phyloP scores from a whole-genome alignment of 139 green algal genomes.

The Chlorella sp. region DNA sequence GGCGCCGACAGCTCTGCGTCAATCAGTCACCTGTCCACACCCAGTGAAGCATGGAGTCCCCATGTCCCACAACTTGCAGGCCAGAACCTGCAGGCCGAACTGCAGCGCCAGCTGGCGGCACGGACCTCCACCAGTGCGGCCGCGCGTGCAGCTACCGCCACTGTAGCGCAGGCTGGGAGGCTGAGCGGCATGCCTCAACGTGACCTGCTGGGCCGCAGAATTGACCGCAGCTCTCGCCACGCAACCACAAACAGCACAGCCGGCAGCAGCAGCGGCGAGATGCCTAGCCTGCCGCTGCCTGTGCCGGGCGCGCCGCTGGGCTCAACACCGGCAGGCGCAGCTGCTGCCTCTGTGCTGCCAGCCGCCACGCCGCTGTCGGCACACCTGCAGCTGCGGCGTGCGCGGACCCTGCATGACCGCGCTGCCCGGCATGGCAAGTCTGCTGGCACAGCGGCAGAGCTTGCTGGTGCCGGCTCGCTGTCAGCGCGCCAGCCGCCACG shows the following conservation, averaged over 20 bases:
- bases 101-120: conserved; percentile 25
- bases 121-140: background rate
- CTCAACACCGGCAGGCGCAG: background rate
- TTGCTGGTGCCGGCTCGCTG: background rate
- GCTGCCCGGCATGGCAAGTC: background rate
- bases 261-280: background rate
- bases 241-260: background rate
- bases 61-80: background rate
- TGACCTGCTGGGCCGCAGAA: conserved; percentile 31
- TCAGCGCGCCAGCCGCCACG: background rate
- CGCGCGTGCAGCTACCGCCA: background rate
- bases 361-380: conserved; percentile 8
- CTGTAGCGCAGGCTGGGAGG: background rate
- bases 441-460: background rate
- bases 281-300: background rate
- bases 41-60: too few species aligned
- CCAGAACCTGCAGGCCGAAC: conserved; percentile 30
- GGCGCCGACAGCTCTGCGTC: too few species aligned
- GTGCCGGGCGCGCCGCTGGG: background rate
- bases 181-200: background rate
- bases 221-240: background rate
- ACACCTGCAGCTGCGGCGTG: conserved; percentile 14
- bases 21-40: too few species aligned
- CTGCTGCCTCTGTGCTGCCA: background rate
- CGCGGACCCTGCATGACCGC: background rate